Evolutionary conservation across 495 filamentous ascomycete genomes (phyloP), one percentile per base, ranked within the genome.

Genomic region (Tuber microsphaerosporum): DNA sequence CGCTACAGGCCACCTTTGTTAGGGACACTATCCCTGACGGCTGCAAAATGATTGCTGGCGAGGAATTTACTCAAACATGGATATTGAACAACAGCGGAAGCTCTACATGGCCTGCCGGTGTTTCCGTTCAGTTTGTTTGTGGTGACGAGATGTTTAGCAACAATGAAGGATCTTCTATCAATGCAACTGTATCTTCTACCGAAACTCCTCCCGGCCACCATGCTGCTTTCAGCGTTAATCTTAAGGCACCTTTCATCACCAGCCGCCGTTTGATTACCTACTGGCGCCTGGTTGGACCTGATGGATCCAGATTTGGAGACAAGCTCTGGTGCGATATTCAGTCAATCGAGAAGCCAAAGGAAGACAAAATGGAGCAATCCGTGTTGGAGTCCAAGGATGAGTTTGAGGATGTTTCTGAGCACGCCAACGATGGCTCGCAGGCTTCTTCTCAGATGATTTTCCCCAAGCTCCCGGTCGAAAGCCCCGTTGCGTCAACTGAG

Each of bases 401-500:
- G 75, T 73, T 77, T 26, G 78, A 78, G 51, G 75, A 77, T 46
- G 71, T 79, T 71, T 70, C 70, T 56, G 73, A 83, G 39, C 72
- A 79, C 9, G 69, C 75, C 74, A 80, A 73, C 70, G 70, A 77
- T 48, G 72, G 72, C 71, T 75, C 75, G 39, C 74, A 79, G 70
- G 71, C 79, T 34, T 80, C 78, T 45, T 73, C 80, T 14, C 88
- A 90, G 74, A 97, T 98, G 93, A 93, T 98, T 81, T 98, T 99
- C 89, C 96, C 96, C 76, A 94, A 91, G 84, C 89, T 99, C 31
- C 93, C 95, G 76, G 97, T 97, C 84, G 95, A 98, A 84, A 96
- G 93, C 26, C 94, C 95, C 6, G 87, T 88, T 48, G 86, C 90
- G 19, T 97, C 93, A 84, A 89, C 92, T 56, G 90, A 96, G 74